Conservation (phyloP, 257 asterid genomes). For the Nicotiana attenuata region DNA sequence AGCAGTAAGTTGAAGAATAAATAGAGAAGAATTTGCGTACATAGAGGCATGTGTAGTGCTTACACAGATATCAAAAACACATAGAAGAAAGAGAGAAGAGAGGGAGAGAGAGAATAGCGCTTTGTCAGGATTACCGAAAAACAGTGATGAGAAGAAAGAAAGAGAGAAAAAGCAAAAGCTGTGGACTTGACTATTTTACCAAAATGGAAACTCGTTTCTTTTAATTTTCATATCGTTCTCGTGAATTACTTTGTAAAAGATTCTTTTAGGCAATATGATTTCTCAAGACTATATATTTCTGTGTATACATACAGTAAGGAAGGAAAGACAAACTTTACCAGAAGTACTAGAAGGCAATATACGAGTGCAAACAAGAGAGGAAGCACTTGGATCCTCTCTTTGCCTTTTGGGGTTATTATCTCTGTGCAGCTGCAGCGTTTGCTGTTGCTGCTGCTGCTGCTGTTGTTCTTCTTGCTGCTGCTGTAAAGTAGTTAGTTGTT, state of each 20-base stretch:
- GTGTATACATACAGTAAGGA: not conserved
- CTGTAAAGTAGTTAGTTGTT: conserved; percentile 36
- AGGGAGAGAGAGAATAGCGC: conserved; percentile 19
- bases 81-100: not conserved
- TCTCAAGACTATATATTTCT: not conserved
- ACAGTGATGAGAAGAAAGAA: conserved; percentile 32
- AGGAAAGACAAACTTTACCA: conserved; percentile 26
- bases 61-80: conserved; percentile 18
- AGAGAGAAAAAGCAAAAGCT: conserved; percentile 24
- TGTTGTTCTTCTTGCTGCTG: conserved; percentile 14
- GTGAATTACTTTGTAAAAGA: not conserved
- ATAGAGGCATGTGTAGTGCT: conserved; percentile 7
- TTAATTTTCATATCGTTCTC: not conserved
- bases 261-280: not conserved
- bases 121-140: conserved; percentile 39
- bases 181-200: conserved; percentile 14
- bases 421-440: conserved; percentile 2
- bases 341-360: conserved; percentile 37
- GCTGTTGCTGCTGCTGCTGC: conserved; percentile 21
- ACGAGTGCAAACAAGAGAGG: conserved; percentile 55
- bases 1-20: not conserved
- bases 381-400: conserved; percentile 41
- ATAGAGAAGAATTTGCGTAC: conserved; percentile 7
- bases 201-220: not conserved
- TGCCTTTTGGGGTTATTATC: conserved; percentile 30